A percentile compares a stretch with the other conserved stretches of the same genome.
These are phyloP conservation scores for Dorcoceras hygrometricum DNA, from an alignment of 257 asterid genomes.

Conservation along the genomic window DNA sequence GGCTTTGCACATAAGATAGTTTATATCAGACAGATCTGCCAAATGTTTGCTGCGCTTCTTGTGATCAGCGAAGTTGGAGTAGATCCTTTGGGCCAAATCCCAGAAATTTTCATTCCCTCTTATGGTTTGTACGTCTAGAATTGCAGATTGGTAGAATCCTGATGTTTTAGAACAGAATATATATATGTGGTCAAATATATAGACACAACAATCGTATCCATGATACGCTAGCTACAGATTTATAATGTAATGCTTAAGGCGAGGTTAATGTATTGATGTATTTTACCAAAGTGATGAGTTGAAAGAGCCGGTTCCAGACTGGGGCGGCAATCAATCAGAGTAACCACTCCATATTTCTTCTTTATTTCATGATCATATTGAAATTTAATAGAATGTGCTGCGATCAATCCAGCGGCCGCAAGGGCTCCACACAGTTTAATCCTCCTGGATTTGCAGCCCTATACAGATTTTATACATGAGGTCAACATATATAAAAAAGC, in stretches of 20 bases:
- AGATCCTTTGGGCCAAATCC: conserved; percentile 45
- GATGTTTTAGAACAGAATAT: not conserved
- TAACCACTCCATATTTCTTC: conserved; percentile 64
- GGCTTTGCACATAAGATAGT: conserved; percentile 63
- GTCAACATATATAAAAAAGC: not conserved
- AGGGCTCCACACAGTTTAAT: conserved; percentile 60
- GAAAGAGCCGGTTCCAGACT: conserved; percentile 55
- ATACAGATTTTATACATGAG: not conserved
- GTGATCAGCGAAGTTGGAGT: conserved; percentile 34
- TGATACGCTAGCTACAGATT: too few species aligned
- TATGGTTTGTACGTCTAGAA: conserved; percentile 48
- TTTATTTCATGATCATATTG: conserved; percentile 24
- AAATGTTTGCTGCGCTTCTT: conserved; percentile 57
- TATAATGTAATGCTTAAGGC: too few species aligned
- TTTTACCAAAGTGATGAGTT: conserved; percentile 46
- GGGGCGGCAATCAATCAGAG: conserved; percentile 63
- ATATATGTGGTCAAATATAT: too few species aligned
- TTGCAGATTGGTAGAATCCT: conserved; percentile 64
- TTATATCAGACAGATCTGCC: conserved; percentile 65
- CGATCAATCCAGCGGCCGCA: conserved; percentile 57
- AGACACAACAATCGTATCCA: too few species aligned
- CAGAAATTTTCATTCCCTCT: conserved; percentile 46
- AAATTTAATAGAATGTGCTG: conserved; percentile 42
- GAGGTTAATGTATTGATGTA: too few species aligned
- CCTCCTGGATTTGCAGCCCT: conserved; percentile 66